Evolutionary conservation across 1,284 basidiomycete genomes (phyloP).

Genomic region (Gastroboletus turbinatus): DNA sequence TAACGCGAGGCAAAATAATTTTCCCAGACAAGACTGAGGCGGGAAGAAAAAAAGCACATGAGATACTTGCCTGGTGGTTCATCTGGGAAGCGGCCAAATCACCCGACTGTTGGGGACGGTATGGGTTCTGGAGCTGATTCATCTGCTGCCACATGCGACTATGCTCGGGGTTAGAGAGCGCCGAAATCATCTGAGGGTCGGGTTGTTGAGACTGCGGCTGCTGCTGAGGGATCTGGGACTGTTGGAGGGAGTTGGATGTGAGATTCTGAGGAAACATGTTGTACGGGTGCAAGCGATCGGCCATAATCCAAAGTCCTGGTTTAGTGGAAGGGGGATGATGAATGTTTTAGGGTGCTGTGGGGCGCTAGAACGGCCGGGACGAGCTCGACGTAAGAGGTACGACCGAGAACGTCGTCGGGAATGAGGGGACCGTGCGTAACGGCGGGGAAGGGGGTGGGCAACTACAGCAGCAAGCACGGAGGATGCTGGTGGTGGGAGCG

Average conservation of each 20-base stretch:
- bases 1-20: conserved; percentile 10
- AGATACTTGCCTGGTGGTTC: conserved; percentile 47
- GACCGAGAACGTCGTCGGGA: conserved; percentile 9
- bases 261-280: conserved; percentile 48
- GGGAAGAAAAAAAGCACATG: conserved; percentile 12
- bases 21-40: conserved; percentile 15
- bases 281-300: conserved; percentile 57
- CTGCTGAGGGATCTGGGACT: conserved; percentile 43
- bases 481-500: conserved; percentile 42
- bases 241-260: conserved; percentile 46
- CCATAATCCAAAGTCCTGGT: conserved; percentile 46
- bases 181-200: conserved; percentile 40
- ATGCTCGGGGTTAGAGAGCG: conserved; percentile 47
- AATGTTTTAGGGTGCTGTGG: conserved; percentile 29
- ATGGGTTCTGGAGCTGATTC: conserved; percentile 48
- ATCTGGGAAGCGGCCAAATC: conserved; percentile 43
- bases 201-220: conserved; percentile 40
- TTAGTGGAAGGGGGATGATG: conserved; percentile 27
- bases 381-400: conserved; percentile 17
- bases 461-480: conserved; percentile 29
- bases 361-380: conserved; percentile 20
- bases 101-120: conserved; percentile 41
- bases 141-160: conserved; percentile 57
- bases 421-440: conserved; percentile 22
- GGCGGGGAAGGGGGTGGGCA: conserved; percentile 19